Conservation (phyloP, 331 rosid genomes). For the Ulmus americana region DNA sequence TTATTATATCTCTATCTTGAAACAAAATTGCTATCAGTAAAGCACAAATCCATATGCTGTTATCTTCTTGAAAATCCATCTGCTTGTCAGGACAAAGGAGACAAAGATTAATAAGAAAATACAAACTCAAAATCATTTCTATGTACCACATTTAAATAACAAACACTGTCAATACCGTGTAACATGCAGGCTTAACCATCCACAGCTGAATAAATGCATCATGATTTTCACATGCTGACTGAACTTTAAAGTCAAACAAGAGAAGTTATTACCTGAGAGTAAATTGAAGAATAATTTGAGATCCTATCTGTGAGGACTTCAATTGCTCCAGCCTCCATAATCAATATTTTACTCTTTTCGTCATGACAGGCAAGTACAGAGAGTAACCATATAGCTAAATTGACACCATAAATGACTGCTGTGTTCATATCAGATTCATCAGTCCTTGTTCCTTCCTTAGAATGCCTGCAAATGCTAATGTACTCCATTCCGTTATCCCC, state of each 20-base stretch:
- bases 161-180: slow-evolving; percentile 10
- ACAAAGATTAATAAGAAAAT: slow-evolving; percentile 14
- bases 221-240: slow-evolving; percentile 8
- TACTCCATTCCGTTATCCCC: slow-evolving; percentile 41
- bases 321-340: slow-evolving; percentile 93
- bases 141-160: not conserved
- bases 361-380: slow-evolving; percentile 82
- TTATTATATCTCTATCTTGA: slow-evolving; percentile 91
- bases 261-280: slow-evolving; percentile 65
- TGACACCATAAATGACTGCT: slow-evolving; percentile 53
- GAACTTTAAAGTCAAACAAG: slow-evolving; percentile 17
- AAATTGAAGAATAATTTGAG: slow-evolving; percentile 56
- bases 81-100: slow-evolving; percentile 37
- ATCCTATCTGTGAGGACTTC: slow-evolving; percentile 78
- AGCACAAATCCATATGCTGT: slow-evolving; percentile 82
- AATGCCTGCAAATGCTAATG: slow-evolving; percentile 59
- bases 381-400: slow-evolving; percentile 76
- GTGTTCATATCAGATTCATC: slow-evolving; percentile 50
- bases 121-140: not conserved
- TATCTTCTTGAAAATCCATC: slow-evolving; percentile 87
- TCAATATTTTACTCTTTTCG: slow-evolving; percentile 55
- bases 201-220: slow-evolving; percentile 16
- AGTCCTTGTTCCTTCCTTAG: slow-evolving; percentile 39
- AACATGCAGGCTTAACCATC: not conserved
- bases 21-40: slow-evolving; percentile 78